These are phyloP conservation scores for Litchi chinensis DNA, from an alignment of 345 rosid genomes.

Conservation along the genomic window DNA sequence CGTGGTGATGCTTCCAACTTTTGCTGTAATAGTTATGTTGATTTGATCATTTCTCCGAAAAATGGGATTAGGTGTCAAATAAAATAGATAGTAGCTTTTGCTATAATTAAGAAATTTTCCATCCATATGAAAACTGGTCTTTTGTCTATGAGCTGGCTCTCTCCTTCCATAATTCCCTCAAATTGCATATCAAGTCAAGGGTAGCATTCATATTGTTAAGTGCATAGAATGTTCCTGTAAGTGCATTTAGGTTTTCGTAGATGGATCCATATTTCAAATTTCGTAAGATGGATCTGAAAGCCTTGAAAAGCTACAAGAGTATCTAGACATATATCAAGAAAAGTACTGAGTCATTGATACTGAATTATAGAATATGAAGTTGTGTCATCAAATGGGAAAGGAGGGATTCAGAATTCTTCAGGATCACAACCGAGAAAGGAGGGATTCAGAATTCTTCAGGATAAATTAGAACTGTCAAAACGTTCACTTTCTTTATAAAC, in stretches of 20 bases:
- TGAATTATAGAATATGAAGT: not conserved
- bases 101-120: not conserved
- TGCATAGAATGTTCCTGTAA: not conserved
- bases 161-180: constrained; percentile 1
- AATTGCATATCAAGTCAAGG: not conserved
- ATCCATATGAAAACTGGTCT: not conserved
- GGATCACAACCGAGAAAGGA: too few relatives aligned
- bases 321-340: too few relatives aligned
- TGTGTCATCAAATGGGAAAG: not conserved
- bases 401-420: not conserved
- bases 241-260: not conserved
- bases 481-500: not conserved
- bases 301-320: not conserved
- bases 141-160: not conserved
- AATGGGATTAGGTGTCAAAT: not conserved
- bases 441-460: too few relatives aligned
- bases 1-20: not conserved
- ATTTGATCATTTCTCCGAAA: too few relatives aligned
- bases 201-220: not conserved
- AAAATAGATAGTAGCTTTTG: not conserved
- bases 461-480: not conserved
- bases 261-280: not conserved
- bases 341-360: not conserved
- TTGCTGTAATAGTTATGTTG: too few relatives aligned
- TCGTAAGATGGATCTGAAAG: not conserved